These are phyloP conservation scores for Cystobasidiaceae sp. DNA, from an alignment of 1,284 basidiomycete genomes.

Conservation along the genomic window DNA sequence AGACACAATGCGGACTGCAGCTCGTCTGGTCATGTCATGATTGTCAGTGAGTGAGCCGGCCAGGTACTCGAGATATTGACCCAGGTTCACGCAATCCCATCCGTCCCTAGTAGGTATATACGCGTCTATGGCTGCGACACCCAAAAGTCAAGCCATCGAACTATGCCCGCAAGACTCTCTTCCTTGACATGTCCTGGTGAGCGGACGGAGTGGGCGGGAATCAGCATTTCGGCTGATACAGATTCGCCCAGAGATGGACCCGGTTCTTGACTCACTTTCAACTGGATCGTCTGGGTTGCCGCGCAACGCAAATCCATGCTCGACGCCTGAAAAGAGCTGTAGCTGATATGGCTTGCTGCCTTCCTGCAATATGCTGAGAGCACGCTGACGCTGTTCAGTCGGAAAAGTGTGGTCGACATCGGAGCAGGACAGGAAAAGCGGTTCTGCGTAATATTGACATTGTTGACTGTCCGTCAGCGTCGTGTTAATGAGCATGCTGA, in stretches of 20 bases:
- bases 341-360: constrained; percentile 52
- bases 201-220: not conserved
- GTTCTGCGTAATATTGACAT: not conserved
- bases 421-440: constrained; percentile 34
- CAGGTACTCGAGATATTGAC: too few relatives aligned
- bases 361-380: constrained; percentile 52
- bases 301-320: constrained; percentile 52
- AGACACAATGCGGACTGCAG: too few relatives aligned
- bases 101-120: too few relatives aligned
- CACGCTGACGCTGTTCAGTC: constrained; percentile 50
- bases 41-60: too few relatives aligned
- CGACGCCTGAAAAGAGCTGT: constrained; percentile 54
- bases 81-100: too few relatives aligned
- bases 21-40: too few relatives aligned
- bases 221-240: not conserved
- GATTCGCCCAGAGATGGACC: not conserved
- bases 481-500: not conserved
- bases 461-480: not conserved
- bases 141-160: not conserved
- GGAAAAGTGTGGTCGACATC: constrained; percentile 53
- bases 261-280: not conserved
- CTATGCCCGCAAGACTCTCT: not conserved
- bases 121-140: not conserved
- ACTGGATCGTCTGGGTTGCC: constrained; percentile 45
- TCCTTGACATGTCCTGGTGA: not conserved